A percentile compares a stretch with the other conserved stretches of the same genome.
Conservation (phyloP, 2,329 filamentous ascomycete genomes). For the Stagonosporopsis tanaceti region DNA sequence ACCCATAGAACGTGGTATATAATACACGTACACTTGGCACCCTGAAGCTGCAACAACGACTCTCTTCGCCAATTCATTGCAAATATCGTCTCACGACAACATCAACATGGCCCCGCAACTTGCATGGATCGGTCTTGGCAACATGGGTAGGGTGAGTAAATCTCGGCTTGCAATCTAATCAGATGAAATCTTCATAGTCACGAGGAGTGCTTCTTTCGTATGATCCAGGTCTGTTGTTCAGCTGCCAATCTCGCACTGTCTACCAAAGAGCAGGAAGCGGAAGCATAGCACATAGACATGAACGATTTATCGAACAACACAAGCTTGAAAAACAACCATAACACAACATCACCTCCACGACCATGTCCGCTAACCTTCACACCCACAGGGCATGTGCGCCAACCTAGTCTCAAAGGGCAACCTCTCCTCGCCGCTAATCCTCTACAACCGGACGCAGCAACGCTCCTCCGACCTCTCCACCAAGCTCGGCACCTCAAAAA, state of each 20-base stretch:
- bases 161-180: conserved; percentile 17
- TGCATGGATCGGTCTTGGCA: conserved; percentile 84
- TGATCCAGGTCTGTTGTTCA: not conserved
- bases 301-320: not conserved
- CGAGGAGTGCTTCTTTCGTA: not conserved
- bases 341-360: not conserved
- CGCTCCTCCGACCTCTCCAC: conserved; percentile 70
- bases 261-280: conserved; percentile 1
- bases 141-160: conserved; percentile 78
- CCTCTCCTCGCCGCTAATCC: conserved; percentile 73
- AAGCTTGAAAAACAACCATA: not conserved
- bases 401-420: conserved; percentile 82
- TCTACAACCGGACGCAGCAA: conserved; percentile 80
- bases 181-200: not conserved
- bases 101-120: conserved; percentile 60
- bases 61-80: not conserved
- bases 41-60: not conserved
- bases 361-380: conserved; percentile 7
- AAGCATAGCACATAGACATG: not conserved
- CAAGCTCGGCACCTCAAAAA: conserved; percentile 67
- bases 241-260: not conserved
- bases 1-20: not conserved
- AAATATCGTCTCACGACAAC: not conserved
- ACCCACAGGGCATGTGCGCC: conserved; percentile 48
- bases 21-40: conserved; percentile 1